Conservation (phyloP, 2,329 filamentous ascomycete genomes). For the Hymenoscyphus fructigenus region DNA sequence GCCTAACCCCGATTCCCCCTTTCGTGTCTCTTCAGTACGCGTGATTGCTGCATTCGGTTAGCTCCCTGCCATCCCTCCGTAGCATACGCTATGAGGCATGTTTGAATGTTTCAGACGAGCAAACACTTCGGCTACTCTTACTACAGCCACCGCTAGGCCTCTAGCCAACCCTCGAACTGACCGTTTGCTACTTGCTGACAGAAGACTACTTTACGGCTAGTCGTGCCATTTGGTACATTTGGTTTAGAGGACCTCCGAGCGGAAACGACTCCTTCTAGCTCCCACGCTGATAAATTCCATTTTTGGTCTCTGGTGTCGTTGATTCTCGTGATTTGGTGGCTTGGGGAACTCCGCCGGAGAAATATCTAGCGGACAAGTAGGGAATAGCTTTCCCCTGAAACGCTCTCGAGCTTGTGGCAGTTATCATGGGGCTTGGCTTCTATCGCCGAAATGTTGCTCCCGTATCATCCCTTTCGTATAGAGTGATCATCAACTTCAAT, state of each 20-base stretch:
- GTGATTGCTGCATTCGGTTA: background rate
- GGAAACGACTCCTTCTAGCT: background rate
- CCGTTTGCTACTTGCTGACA: background rate
- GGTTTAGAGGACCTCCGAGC: background rate
- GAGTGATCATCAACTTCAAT: conserved; percentile 2
- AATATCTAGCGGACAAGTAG: conserved; percentile 12
- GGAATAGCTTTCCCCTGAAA: conserved; percentile 8
- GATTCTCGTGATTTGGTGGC: background rate
- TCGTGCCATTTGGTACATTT: background rate
- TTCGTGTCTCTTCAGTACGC: background rate
- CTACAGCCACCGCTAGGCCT: background rate
- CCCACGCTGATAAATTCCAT: background rate
- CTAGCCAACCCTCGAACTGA: background rate
- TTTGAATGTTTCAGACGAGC: background rate
- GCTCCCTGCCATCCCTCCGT: background rate
- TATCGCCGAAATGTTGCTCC: conserved; percentile 1
- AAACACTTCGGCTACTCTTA: background rate
- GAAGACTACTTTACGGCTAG: background rate
- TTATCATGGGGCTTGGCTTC: background rate
- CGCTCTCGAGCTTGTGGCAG: background rate
- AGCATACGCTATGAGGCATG: background rate
- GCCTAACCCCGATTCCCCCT: background rate
- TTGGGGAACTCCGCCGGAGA: conserved; percentile 24
- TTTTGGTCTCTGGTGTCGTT: background rate
- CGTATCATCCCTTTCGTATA: conserved; percentile 6